Evolutionary conservation across 2,329 filamentous ascomycete species (phyloP).

Genomic region (Leptoxyphium fumago): DNA sequence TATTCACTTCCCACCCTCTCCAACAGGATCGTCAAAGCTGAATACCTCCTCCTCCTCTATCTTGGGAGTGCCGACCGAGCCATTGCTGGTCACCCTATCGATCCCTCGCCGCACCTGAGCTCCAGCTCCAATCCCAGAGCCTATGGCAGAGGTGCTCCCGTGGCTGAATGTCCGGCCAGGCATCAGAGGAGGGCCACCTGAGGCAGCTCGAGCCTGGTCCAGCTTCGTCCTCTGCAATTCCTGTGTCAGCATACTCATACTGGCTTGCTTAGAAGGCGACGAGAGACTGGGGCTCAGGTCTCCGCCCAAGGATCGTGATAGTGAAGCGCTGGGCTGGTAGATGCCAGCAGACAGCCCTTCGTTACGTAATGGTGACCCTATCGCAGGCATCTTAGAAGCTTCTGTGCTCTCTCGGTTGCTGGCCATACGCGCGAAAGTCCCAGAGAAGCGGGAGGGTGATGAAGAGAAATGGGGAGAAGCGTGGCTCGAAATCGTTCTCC

Average conservation of each 20-base stretch:
- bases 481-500: constrained; percentile 28
- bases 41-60: background rate
- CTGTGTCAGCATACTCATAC: constrained; percentile 48
- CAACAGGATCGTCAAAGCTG: background rate
- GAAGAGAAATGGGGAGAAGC: constrained; percentile 31
- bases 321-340: constrained; percentile 9
- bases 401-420: constrained; percentile 34
- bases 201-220: constrained; percentile 16
- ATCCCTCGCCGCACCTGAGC: background rate
- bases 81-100: background rate
- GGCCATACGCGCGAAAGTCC: constrained; percentile 39
- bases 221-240: constrained; percentile 27
- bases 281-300: constrained; percentile 30
- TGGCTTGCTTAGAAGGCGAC: constrained; percentile 41
- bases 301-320: constrained; percentile 7
- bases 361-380: constrained; percentile 45
- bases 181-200: background rate
- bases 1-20: background rate
- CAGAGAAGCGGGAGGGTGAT: constrained; percentile 48
- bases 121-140: background rate
- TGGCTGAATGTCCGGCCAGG: background rate
- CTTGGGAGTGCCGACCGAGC: background rate
- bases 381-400: constrained; percentile 13
- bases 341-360: constrained; percentile 31
- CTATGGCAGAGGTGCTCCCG: constrained; percentile 2